Conservation (phyloP, 306 rosid genomes). For the Lathyrus aphaca region DNA sequence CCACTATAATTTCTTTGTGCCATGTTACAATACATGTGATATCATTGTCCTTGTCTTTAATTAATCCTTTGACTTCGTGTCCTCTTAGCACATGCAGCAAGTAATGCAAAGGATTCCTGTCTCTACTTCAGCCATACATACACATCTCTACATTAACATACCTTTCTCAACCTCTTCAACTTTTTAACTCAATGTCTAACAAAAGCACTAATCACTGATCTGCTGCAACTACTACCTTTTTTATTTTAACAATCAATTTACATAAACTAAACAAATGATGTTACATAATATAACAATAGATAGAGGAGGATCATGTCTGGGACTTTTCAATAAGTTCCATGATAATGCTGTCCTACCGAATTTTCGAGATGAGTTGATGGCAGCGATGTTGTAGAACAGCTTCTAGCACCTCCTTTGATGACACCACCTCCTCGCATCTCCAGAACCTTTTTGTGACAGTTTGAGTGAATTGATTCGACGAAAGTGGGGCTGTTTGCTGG, state of each 20-base stretch:
- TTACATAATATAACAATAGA: constrained; percentile 49
- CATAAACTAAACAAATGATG: constrained; percentile 48
- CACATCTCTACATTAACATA: constrained; percentile 9
- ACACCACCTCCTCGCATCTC: constrained; percentile 66
- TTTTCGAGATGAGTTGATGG: constrained; percentile 45
- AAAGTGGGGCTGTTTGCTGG: constrained; percentile 88
- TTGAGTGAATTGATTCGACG: constrained; percentile 66
- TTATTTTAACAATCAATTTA: constrained; percentile 56
- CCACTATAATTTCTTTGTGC: constrained; percentile 25
- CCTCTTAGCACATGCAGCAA: constrained; percentile 37
- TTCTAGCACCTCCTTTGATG: constrained; percentile 33
- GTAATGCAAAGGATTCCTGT: constrained; percentile 26
- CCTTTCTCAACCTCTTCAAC: constrained; percentile 22
- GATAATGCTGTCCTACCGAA: constrained; percentile 43
- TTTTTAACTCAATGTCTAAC: constrained; percentile 40
- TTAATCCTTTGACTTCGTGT: constrained; percentile 41
- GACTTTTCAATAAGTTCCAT: constrained; percentile 42
- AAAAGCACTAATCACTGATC: constrained; percentile 35
- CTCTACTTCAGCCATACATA: not conserved
- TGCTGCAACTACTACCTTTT: constrained; percentile 36
- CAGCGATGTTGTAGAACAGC: constrained; percentile 37
- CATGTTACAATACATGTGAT: constrained; percentile 44
- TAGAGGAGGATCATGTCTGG: constrained; percentile 53
- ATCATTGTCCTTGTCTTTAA: constrained; percentile 36
- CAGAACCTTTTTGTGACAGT: constrained; percentile 79